Evolutionary conservation across 768 basidiomycete genomes (phyloP), one percentile per base, ranked within the genome.

Genomic region (Mycena chlorophos): DNA sequence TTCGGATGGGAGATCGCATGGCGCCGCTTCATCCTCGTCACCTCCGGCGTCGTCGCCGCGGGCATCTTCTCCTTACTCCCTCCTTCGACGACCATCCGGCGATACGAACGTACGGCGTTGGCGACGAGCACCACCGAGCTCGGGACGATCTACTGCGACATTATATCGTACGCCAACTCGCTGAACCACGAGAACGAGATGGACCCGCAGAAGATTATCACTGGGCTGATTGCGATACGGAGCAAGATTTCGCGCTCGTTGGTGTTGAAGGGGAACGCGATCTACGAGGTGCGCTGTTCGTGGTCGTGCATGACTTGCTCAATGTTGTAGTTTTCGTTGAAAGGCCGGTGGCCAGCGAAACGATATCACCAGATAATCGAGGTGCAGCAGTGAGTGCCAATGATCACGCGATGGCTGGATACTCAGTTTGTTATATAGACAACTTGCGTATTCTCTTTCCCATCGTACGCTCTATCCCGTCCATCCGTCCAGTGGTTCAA

Each of bases 261-360:
- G 13, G 71, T 78, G 0, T 60, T 87, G 56, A 81, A 78, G 52
- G 68, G 73, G 4, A 89, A 89, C 64, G 80, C 82, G 19, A 71
- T 79, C 1, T 89, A 89, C 55, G 88, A 89, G 78, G 88, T 86
- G 28, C 10, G 75, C 52, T 29, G 26, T 8, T 52, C 34, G 23
- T 22, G 19, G 14, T 48, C 10, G 47, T 5, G 25, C 51, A 6
- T 43, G 16, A 45, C 5, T 28, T 3, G 30, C 43, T n/a, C 28
- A 16, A 5, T 55, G 52, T 16, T 29, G 3, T 63, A 93, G 86
- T 84, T 91, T 66, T 91, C 90, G 0, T 69, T 94, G 22, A 71
- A 83, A 49, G 92, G 91, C 1, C 73, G 78, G 60, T 94, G 90
- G 92, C 92, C 92, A 1, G 80, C 82, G n/a, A 73, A 88, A 53